Evolutionary conservation across 2,329 filamentous ascomycete species (phyloP).

Genomic region (Botrytis galanthina): DNA sequence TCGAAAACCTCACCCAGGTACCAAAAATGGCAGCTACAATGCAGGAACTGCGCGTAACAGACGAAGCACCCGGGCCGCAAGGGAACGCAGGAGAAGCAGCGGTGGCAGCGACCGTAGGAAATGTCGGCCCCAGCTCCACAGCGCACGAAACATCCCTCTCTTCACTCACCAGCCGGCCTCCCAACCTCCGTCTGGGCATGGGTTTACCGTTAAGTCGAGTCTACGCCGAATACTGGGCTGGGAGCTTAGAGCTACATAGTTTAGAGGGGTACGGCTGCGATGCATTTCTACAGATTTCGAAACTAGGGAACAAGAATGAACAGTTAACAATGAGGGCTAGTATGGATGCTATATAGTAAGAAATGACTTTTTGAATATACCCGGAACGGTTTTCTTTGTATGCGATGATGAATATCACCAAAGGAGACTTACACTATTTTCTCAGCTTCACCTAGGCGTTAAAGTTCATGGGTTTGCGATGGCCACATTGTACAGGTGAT

Average conservation of each 20-base stretch:
- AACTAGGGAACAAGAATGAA: conserved; percentile 97
- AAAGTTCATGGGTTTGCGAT: not conserved
- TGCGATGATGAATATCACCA: not conserved
- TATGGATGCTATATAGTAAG: conserved; percentile 64
- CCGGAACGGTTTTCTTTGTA: not conserved
- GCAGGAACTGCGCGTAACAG: conserved; percentile 69
- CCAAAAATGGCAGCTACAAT: conserved; percentile 91
- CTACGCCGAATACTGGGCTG: conserved; percentile 98
- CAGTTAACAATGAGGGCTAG: conserved; percentile 75
- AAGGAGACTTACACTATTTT: not conserved
- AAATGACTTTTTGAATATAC: conserved; percentile 12
- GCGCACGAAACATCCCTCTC: conserved; percentile 58
- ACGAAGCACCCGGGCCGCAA: conserved; percentile 26
- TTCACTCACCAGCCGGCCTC: conserved; percentile 76
- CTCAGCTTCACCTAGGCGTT: not conserved
- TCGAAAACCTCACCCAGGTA: conserved; percentile 83
- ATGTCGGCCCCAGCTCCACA: conserved; percentile 12
- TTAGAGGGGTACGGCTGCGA: conserved; percentile 95
- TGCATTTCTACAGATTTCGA: conserved; percentile 92
- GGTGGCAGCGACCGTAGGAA: conserved; percentile 35
- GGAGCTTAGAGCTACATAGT: conserved; percentile 84
- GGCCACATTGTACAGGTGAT: not conserved
- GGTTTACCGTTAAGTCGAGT: conserved; percentile 90
- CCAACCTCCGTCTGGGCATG: conserved; percentile 85
- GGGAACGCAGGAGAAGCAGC: conserved; percentile 31